These are phyloP conservation scores for Sclerotiophoma versabilis DNA, from an alignment of 2,329 filamentous ascomycete species.

Conservation along the genomic window DNA sequence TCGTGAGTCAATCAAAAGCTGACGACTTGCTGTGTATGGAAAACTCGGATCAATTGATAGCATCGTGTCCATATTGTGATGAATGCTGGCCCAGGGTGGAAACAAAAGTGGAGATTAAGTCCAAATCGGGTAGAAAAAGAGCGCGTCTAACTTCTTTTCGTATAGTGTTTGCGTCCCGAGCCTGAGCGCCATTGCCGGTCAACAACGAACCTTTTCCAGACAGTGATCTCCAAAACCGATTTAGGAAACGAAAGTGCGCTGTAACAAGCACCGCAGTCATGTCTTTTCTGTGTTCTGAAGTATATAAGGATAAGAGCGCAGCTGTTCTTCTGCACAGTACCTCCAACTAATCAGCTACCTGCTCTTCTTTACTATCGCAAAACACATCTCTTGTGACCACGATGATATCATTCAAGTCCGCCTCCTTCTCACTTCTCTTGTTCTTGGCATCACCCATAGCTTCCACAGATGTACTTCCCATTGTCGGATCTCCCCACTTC, in stretches of 20 bases:
- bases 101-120: background rate
- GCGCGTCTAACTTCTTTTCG: background rate
- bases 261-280: background rate
- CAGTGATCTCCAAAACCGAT: background rate
- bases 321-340: background rate
- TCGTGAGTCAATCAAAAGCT: background rate
- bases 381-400: background rate
- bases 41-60: background rate
- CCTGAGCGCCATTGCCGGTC: background rate
- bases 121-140: background rate
- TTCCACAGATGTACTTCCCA: slow-evolving; percentile 11
- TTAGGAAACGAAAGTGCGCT: background rate
- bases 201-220: background rate
- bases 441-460: background rate
- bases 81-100: background rate
- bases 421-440: background rate
- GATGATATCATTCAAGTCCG: background rate
- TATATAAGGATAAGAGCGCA: background rate
- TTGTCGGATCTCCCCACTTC: slow-evolving; percentile 19
- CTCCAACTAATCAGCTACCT: background rate
- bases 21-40: background rate
- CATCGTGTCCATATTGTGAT: background rate
- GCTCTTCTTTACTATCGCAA: background rate
- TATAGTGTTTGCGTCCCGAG: background rate
- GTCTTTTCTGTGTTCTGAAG: background rate